Evolutionary conservation across 768 basidiomycete genomes (phyloP).

Genomic region (Austroboletus eburneus): DNA sequence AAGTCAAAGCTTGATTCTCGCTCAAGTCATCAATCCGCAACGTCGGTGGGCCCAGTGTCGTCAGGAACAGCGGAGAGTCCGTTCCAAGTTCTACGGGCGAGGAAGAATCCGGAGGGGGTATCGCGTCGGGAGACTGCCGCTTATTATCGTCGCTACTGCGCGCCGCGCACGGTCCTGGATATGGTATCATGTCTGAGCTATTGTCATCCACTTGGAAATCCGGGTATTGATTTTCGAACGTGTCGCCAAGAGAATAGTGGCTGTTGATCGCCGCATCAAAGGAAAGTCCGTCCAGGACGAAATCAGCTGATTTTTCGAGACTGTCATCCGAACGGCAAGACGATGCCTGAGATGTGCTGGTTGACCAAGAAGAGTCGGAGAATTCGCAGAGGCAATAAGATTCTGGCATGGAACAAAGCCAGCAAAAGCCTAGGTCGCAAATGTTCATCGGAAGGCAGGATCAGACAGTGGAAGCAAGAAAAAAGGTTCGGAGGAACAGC

Average conservation of each 20-base stretch:
- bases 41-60: not conserved
- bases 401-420: not conserved
- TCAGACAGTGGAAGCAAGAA: not conserved
- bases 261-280: not conserved
- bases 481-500: not conserved
- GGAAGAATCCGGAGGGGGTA: slow-evolving; percentile 21
- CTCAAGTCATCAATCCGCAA: not conserved
- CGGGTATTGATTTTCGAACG: not conserved
- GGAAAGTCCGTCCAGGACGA: not conserved
- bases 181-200: not conserved
- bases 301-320: not conserved
- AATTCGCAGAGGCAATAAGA: slow-evolving; percentile 7
- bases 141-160: not conserved
- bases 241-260: not conserved
- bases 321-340: not conserved
- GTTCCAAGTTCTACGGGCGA: slow-evolving; percentile 9
- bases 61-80: not conserved
- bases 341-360: not conserved
- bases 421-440: slow-evolving; percentile 4
- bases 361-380: slow-evolving; percentile 8
- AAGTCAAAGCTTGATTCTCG: slow-evolving; percentile 4
- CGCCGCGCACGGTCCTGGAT: not conserved
- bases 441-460: slow-evolving; percentile 5
- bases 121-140: slow-evolving; percentile 4
- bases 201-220: not conserved